phyloP scores from a whole-genome alignment of 306 rosid species.

The Ormosia semicastrata region DNA sequence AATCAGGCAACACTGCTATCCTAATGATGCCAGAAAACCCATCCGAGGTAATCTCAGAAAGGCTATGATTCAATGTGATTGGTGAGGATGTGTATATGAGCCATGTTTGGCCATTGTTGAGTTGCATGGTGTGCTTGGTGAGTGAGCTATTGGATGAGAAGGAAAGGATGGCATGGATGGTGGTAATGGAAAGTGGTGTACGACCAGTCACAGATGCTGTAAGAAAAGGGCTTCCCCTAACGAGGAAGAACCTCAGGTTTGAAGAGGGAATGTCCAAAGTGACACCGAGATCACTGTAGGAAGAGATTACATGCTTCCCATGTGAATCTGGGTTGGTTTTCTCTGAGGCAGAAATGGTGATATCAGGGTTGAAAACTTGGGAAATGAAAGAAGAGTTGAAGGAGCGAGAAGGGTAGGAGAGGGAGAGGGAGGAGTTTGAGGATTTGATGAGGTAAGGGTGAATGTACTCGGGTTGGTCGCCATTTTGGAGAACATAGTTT shows the following conservation, averaged over 20 bases:
- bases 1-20: constrained; percentile 56
- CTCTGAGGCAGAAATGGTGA: constrained; percentile 56
- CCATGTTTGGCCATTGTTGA: constrained; percentile 84
- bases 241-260: constrained; percentile 65
- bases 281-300: constrained; percentile 65
- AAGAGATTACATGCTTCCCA: constrained; percentile 50
- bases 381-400: constrained; percentile 41
- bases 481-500: constrained; percentile 67
- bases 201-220: constrained; percentile 43
- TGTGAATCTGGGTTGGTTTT: constrained; percentile 26
- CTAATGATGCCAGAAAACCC: constrained; percentile 67
- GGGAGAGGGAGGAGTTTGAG: constrained; percentile 55
- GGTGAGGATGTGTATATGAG: constrained; percentile 65
- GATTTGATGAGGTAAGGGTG: constrained; percentile 85
- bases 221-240: constrained; percentile 79
- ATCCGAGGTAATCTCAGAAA: constrained; percentile 42
- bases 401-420: constrained; percentile 65
- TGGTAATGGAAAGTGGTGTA: constrained; percentile 58
- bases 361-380: constrained; percentile 63
- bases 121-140: constrained; percentile 64
- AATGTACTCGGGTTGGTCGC: constrained; percentile 65
- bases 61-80: constrained; percentile 31
- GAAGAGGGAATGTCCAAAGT: constrained; percentile 74
- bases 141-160: constrained; percentile 42
- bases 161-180: constrained; percentile 56